phyloP scores from a whole-genome alignment of 352 stramenopile genomes.

The Aphanomyces invadans region DNA sequence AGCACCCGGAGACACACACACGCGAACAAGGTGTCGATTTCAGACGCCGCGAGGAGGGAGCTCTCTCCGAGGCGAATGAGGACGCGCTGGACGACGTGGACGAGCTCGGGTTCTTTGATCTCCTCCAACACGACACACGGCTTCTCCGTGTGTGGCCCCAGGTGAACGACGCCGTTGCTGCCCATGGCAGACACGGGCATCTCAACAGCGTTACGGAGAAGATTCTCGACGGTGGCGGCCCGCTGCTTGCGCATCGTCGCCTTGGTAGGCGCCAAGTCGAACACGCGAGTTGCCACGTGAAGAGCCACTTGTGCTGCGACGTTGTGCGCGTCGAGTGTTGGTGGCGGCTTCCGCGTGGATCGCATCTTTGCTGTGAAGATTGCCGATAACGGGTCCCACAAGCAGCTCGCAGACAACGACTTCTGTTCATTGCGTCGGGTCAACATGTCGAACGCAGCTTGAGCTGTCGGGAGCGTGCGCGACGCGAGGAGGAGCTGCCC shows the following conservation, averaged over 20 bases:
- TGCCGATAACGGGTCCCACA: conserved; percentile 9
- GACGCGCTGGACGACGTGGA: conserved; percentile 11
- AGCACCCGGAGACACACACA: conserved; percentile 9
- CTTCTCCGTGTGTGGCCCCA: background rate
- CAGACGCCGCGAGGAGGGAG: background rate
- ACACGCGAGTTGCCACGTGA: background rate
- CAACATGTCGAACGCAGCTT: background rate
- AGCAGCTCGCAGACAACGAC: background rate
- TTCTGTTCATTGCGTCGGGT: background rate
- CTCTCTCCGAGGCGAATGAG: conserved; percentile 20
- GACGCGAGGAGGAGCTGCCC: background rate
- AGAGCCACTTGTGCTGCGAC: background rate
- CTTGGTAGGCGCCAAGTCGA: conserved; percentile 1
- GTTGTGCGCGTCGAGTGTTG: background rate
- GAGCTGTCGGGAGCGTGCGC: background rate
- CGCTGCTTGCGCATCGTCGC: background rate
- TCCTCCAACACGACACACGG: background rate
- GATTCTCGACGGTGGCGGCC: background rate
- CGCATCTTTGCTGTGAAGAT: conserved; percentile 5
- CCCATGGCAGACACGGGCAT: conserved; percentile 9
- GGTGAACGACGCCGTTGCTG: conserved; percentile 5
- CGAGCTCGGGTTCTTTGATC: conserved; percentile 18
- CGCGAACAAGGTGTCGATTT: conserved; percentile 15
- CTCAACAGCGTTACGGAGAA: background rate
- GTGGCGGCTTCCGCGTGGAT: background rate